Conservation (phyloP, 768 basidiomycete species). For the Amylocystis lapponica region DNA sequence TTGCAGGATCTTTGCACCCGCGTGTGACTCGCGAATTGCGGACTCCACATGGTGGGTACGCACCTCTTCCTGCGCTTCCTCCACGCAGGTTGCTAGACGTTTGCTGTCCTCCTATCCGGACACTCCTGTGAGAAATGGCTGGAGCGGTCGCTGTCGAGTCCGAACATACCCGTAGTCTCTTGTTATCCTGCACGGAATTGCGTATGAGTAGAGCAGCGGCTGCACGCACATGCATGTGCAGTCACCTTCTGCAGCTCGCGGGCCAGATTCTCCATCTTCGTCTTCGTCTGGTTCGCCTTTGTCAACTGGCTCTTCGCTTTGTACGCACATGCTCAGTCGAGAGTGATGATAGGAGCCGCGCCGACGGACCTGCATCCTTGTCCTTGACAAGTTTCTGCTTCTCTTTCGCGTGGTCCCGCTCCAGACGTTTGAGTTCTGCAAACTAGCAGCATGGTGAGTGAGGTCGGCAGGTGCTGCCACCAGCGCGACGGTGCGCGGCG, state of each 20-base stretch:
- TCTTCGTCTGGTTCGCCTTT: constrained; percentile 84
- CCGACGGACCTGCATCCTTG: constrained; percentile 74
- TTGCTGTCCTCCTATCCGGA: constrained; percentile 73
- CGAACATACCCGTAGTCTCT: constrained; percentile 67
- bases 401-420: constrained; percentile 87
- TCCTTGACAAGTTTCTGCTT: constrained; percentile 88
- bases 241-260: constrained; percentile 83
- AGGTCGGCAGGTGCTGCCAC: neutral
- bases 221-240: neutral
- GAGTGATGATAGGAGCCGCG: constrained; percentile 4
- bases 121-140: constrained; percentile 25
- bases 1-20: constrained; percentile 56
- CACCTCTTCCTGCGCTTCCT: constrained; percentile 84
- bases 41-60: constrained; percentile 5
- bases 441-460: constrained; percentile 44
- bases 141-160: constrained; percentile 24
- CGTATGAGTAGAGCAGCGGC: constrained; percentile 11
- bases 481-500: constrained; percentile 22
- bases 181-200: constrained; percentile 63
- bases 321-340: constrained; percentile 9
- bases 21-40: too few relatives aligned
- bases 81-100: constrained; percentile 71
- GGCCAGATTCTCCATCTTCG: constrained; percentile 86
- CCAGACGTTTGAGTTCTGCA: constrained; percentile 80
- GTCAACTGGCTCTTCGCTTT: constrained; percentile 79